These are phyloP conservation scores for Drosera spatulata DNA, from an alignment of 179 eudicot genomes.

Conservation along the genomic window DNA sequence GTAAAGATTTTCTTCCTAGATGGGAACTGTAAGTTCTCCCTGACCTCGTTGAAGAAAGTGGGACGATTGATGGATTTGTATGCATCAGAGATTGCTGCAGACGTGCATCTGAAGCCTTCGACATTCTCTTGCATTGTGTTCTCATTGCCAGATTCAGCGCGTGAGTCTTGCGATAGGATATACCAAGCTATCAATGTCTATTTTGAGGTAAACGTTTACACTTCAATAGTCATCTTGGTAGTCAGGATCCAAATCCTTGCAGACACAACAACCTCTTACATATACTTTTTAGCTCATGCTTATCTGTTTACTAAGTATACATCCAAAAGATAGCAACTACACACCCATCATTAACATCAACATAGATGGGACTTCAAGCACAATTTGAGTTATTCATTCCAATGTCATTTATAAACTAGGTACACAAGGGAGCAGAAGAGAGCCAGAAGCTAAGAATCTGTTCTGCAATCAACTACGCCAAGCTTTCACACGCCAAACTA, in stretches of 20 bases:
- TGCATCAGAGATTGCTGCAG: constrained; percentile 30
- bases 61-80: constrained; percentile 24
- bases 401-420: constrained; percentile 4
- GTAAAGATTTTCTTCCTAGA: constrained; percentile 18
- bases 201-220: constrained; percentile 16
- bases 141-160: constrained; percentile 23
- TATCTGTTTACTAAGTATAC: too few species aligned
- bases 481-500: constrained; percentile 22
- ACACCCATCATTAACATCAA: background rate
- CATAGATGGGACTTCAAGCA: background rate
- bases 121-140: constrained; percentile 19
- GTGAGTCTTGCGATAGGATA: constrained; percentile 23
- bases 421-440: constrained; percentile 16
- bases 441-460: constrained; percentile 19
- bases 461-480: constrained; percentile 17
- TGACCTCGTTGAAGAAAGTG: constrained; percentile 19
- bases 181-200: constrained; percentile 29
- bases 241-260: background rate
- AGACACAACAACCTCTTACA: too few species aligned
- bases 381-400: background rate
- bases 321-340: background rate
- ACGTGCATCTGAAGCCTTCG: constrained; percentile 16
- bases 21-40: constrained; percentile 11
- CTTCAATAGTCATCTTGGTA: background rate
- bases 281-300: background rate